Evolutionary conservation across 1,284 basidiomycete species (phyloP).

Genomic region (Tausonia pullulans): DNA sequence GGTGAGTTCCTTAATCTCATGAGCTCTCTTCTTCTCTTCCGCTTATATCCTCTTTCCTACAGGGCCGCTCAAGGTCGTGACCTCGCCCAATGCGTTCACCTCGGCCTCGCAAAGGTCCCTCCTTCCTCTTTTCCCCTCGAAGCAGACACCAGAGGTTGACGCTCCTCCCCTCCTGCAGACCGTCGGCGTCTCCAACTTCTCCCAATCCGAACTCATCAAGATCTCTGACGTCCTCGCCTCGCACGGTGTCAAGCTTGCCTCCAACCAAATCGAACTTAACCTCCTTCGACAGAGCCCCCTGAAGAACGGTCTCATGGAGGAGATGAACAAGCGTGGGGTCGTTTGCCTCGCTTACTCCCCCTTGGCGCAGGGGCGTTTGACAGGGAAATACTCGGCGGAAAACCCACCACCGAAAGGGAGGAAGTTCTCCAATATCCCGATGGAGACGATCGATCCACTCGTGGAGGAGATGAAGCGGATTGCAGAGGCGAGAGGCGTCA

Average conservation of each 20-base stretch:
- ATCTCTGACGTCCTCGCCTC: slow-evolving; percentile 25
- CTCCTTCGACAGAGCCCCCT: slow-evolving; percentile 27
- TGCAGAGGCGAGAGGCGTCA: slow-evolving; percentile 27
- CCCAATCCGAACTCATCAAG: slow-evolving; percentile 18
- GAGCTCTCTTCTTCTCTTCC: not conserved
- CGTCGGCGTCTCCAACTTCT: slow-evolving; percentile 14
- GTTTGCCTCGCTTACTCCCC: slow-evolving; percentile 31
- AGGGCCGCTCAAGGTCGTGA: slow-evolving; percentile 24
- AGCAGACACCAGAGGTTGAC: not conserved
- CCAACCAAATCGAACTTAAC: slow-evolving; percentile 32
- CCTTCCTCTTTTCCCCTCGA: not conserved
- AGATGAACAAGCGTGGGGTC: slow-evolving; percentile 30
- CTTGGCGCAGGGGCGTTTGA: slow-evolving; percentile 31
- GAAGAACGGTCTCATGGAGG: slow-evolving; percentile 26
- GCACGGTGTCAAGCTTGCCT: slow-evolving; percentile 27
- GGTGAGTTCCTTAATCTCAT: not conserved
- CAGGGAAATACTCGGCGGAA: slow-evolving; percentile 29
- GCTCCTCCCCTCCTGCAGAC: not conserved
- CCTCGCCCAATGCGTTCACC: slow-evolving; percentile 27
- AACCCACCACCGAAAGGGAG: slow-evolving; percentile 27
- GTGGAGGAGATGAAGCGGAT: slow-evolving; percentile 26
- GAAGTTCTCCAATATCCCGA: slow-evolving; percentile 21
- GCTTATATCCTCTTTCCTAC: slow-evolving; percentile 17
- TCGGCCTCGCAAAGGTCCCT: slow-evolving; percentile 24
- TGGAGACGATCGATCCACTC: slow-evolving; percentile 30